phyloP scores from a whole-genome alignment of 1,139 yeast genomes.

The Saccharomyces hybrid region DNA sequence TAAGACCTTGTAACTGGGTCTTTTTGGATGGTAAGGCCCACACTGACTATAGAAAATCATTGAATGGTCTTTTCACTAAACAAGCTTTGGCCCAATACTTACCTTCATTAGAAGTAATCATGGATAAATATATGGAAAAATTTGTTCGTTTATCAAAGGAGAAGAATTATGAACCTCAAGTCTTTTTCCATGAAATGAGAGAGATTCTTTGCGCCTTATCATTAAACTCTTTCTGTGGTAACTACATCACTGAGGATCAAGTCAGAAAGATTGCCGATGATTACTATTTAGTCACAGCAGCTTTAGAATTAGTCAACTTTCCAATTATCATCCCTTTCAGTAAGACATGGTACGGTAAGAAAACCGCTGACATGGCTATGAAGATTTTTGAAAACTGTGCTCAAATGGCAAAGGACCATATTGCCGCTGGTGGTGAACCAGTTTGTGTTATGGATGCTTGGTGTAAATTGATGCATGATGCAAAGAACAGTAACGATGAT shows the following conservation, averaged over 20 bases:
- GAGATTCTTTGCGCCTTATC: conserved; percentile 93
- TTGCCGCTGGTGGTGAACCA: conserved; percentile 71
- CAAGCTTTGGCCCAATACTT: conserved; percentile 76
- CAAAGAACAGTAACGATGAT: conserved; percentile 45
- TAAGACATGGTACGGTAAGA: conserved; percentile 95
- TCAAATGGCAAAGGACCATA: conserved; percentile 69
- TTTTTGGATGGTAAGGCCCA: conserved; percentile 94
- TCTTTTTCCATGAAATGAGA: conserved; percentile 88
- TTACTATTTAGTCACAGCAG: conserved; percentile 85
- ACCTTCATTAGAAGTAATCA: conserved; percentile 74
- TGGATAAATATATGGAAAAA: conserved; percentile 68
- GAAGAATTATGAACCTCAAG: conserved; percentile 44
- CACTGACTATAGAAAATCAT: conserved; percentile 80
- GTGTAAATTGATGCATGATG: conserved; percentile 77
- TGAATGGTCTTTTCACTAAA: conserved; percentile 82
- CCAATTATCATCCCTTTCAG: conserved; percentile 93
- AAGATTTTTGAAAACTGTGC: conserved; percentile 83
- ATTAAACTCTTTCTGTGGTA: conserved; percentile 90
- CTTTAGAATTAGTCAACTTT: conserved; percentile 92
- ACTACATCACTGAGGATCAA: conserved; percentile 85
- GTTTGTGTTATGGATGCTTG: conserved; percentile 92
- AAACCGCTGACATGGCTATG: conserved; percentile 90
- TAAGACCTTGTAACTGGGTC: conserved; percentile 96
- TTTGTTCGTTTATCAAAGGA: conserved; percentile 54
- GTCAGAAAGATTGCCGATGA: conserved; percentile 82